Percentiles rank a stretch among this genome's conserved stretches.
phyloP scores from a whole-genome alignment of 345 rosid genomes.

The Eutrema japonicum region DNA sequence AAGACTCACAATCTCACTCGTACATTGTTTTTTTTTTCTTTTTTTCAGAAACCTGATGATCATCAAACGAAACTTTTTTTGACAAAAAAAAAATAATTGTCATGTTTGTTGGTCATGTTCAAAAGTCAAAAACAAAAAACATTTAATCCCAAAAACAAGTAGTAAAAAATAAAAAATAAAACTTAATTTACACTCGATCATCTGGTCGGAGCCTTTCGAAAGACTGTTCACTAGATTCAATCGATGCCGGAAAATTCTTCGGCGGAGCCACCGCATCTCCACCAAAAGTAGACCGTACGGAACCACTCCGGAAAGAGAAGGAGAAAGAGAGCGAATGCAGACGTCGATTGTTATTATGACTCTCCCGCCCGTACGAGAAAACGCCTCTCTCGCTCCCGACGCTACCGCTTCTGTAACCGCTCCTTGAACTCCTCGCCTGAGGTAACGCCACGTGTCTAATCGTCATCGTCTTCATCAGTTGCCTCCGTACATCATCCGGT shows the following conservation, averaged over 20 bases:
- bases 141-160: conserved; percentile 9
- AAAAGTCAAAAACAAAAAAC: conserved; percentile 13
- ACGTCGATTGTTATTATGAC: conserved; percentile 41
- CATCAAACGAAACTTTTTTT: not conserved
- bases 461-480: conserved; percentile 45
- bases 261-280: conserved; percentile 43
- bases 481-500: conserved; percentile 61
- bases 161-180: not conserved
- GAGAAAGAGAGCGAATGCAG: conserved; percentile 48
- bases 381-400: conserved; percentile 45
- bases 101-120: conserved; percentile 24
- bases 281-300: conserved; percentile 40
- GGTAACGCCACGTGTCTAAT: conserved; percentile 57
- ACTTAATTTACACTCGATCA: conserved; percentile 41
- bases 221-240: conserved; percentile 58
- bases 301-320: conserved; percentile 43
- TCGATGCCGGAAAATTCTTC: conserved; percentile 43
- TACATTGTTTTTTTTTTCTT: not conserved
- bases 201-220: conserved; percentile 51
- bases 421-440: conserved; percentile 61
- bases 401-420: conserved; percentile 63
- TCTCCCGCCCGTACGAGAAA: conserved; percentile 43
- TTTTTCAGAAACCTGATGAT: not conserved
- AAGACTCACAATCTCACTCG: conserved; percentile 32
- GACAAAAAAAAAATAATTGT: conserved; percentile 3